These are phyloP conservation scores for Rheum nobile DNA, from an alignment of 148 eudicot species.

Conservation along the genomic window DNA sequence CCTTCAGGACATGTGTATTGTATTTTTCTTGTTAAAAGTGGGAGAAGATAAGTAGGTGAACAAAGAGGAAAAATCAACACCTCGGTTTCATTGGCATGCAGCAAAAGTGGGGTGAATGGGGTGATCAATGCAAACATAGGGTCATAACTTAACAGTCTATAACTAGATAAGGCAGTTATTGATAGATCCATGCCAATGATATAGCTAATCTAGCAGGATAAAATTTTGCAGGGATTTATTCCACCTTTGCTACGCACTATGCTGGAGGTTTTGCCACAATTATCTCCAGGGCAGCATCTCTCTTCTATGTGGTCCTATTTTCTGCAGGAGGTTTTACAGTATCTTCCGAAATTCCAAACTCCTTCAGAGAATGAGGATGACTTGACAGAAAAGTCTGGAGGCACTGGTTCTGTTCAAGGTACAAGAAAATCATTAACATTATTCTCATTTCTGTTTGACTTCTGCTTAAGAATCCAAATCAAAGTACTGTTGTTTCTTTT, in stretches of 20 bases:
- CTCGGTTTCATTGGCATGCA: neutral
- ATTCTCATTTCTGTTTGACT: neutral
- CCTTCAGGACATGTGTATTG: neutral
- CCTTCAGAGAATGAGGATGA: conserved; percentile 31
- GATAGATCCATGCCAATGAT: conserved; percentile 2
- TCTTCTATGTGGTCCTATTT: conserved; percentile 69
- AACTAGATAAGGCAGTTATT: neutral
- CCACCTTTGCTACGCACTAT: conserved; percentile 81
- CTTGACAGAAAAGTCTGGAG: conserved; percentile 20
- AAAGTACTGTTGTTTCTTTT: neutral
- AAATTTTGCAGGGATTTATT: conserved; percentile 58
- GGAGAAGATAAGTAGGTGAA: neutral
- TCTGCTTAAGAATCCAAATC: conserved; percentile 1
- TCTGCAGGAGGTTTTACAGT: conserved; percentile 46
- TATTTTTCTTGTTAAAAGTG: neutral
- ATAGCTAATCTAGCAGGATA: conserved; percentile 4
- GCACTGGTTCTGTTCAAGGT: conserved; percentile 28
- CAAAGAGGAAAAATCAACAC: neutral
- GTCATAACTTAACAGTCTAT: neutral
- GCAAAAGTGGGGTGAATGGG: neutral
- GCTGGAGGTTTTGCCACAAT: conserved; percentile 64
- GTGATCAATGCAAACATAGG: neutral
- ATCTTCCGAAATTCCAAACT: conserved; percentile 56
- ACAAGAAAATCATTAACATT: conserved; percentile 7
- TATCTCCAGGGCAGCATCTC: conserved; percentile 77